Evolutionary conservation across 208 protist genomes (phyloP).

Genomic region (Leishmania tropica): DNA sequence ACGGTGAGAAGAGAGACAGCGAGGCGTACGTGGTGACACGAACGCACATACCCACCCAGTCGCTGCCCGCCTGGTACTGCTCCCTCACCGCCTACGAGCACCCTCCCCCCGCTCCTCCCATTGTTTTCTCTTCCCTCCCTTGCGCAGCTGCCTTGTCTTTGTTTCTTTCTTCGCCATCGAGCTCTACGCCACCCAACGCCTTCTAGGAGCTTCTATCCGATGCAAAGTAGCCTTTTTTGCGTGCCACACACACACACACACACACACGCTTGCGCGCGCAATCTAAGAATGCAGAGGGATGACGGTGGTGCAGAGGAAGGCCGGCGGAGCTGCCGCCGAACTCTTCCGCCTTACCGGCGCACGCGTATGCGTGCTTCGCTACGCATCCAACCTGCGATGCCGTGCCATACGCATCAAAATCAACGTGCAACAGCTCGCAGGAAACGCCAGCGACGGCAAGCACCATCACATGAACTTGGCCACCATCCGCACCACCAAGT

Average conservation of each 20-base stretch:
- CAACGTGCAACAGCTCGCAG: neutral
- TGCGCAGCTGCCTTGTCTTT: neutral
- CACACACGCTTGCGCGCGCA: neutral
- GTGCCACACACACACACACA: neutral
- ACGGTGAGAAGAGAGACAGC: neutral
- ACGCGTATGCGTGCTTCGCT: neutral
- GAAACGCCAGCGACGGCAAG: neutral
- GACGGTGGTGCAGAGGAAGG: neutral
- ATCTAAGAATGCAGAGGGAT: neutral
- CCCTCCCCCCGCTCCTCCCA: neutral
- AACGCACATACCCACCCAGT: neutral
- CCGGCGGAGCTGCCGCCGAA: neutral
- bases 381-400: neutral
- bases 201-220: neutral
- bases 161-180: constrained; percentile 8
- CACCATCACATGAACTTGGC: constrained; percentile 52
- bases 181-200: neutral
- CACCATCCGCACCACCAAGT: constrained; percentile 61
- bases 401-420: neutral
- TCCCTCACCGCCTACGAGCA: neutral
- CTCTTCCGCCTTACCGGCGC: neutral
- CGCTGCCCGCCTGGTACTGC: neutral
- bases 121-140: neutral
- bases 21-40: neutral
- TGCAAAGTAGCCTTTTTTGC: neutral